Percentiles rank a stretch among this genome's conserved stretches.
These are phyloP conservation scores for Fusarium nurragi DNA, from an alignment of 2,329 filamentous ascomycete genomes.

Conservation along the genomic window DNA sequence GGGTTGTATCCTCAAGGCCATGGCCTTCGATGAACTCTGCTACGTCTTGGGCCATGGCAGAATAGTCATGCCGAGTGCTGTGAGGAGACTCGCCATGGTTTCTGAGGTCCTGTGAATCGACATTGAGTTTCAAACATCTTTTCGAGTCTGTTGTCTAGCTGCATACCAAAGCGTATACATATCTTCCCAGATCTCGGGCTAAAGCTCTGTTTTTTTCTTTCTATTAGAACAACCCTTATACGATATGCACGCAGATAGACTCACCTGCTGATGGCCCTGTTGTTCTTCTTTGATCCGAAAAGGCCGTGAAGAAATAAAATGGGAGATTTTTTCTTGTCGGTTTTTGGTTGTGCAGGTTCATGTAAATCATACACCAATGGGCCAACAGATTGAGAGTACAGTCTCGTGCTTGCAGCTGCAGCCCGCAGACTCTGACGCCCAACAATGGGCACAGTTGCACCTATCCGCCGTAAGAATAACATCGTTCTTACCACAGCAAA, in stretches of 20 bases:
- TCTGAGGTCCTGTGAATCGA: constrained; percentile 74
- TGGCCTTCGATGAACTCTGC: constrained; percentile 79
- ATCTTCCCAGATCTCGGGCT: constrained; percentile 80
- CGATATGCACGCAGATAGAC: constrained; percentile 45
- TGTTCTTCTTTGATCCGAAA: constrained; percentile 96
- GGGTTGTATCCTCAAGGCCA: constrained; percentile 72
- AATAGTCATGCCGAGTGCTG: constrained; percentile 78
- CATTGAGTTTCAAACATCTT: constrained; percentile 25
- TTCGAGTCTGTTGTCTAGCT: constrained; percentile 4
- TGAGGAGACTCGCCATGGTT: constrained; percentile 95
- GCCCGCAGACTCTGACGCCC: neutral
- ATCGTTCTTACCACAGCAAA: constrained; percentile 22
- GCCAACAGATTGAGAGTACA: constrained; percentile 40
- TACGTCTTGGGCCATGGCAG: constrained; percentile 83
- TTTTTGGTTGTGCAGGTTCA: constrained; percentile 58
- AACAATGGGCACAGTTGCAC: constrained; percentile 1
- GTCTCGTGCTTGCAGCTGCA: constrained; percentile 12
- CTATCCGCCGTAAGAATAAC: constrained; percentile 31
- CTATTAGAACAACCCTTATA: neutral
- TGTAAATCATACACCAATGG: constrained; percentile 73
- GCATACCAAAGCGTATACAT: constrained; percentile 82
- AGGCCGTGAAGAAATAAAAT: constrained; percentile 92
- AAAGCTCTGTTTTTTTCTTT: constrained; percentile 67
- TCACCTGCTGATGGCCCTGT: constrained; percentile 93
- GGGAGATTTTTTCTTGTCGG: constrained; percentile 60